Evolutionary conservation across 1,139 yeast genomes (phyloP), one percentile per base, ranked within the genome.

Genomic region (Blastobotrys persicus): DNA sequence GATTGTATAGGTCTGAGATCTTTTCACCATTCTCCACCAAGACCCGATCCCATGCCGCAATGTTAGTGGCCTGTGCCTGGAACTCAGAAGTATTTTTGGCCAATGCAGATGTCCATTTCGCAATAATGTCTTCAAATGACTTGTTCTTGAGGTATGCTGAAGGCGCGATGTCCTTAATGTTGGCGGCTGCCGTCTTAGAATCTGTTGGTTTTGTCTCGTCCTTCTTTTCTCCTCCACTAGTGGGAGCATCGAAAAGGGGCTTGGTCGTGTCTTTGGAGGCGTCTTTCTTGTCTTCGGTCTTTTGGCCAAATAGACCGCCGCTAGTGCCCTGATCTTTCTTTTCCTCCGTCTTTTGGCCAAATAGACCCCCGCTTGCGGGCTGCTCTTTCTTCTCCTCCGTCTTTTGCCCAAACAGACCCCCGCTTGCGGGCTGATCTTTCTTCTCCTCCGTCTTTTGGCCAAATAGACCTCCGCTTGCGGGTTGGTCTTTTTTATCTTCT

Each of bases 91-190:
- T 79, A 0, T 95, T 82, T 18, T 79, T 76, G 2, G 91, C 76
- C 53, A 92, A 71, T 59, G 94, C 95, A 51, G 81, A 80, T 1
- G 97, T 86, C 99, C 98, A 94, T 68, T 86, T 89, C 31, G 89
- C 80, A 46, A 94, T 86, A 56, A 92, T 77, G 65, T 92, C 98
- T 61, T 92, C 98, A 65, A 94, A 74, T 1, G 96, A 88, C 65
- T 88, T 88, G 70, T 92, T 92, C 60, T 87, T 89, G 45, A 94
- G 77, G 7, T 95, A 85, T 2, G 88, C 80, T 23, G 89, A 86
- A 46, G 67, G 71, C 47, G 57, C 64, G 66, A 67, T 6, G 66
- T 59, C 47, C 63, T 60, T n/a, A 63, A 65, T 28, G 31, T 43
- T 34, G 54, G 66, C 60, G n/a, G 56, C 59, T 18, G 54, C 61